phyloP scores from a whole-genome alignment of 345 rosid genomes.

The Capsella bursapastoris region DNA sequence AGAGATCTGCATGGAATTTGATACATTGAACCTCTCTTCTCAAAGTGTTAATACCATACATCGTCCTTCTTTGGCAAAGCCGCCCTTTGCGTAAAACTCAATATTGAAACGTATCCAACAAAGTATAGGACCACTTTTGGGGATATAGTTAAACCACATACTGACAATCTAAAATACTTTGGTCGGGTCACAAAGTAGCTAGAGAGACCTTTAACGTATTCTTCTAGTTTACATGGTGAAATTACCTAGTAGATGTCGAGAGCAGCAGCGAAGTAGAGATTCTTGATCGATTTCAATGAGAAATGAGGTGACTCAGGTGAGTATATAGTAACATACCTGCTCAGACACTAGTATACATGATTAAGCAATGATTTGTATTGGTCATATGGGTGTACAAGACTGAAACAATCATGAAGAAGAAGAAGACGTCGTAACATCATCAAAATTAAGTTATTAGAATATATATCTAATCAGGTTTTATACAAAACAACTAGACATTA shows the following conservation, averaged over 20 bases:
- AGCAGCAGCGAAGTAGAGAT: background rate
- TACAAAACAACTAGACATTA: slow-evolving; percentile 2
- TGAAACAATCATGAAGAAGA: slow-evolving; percentile 8
- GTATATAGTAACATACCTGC: background rate
- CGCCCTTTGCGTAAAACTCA: background rate
- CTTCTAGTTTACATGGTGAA: background rate
- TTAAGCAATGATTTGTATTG: background rate
- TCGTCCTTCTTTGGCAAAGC: background rate
- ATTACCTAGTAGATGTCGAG: background rate
- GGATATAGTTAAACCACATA: background rate
- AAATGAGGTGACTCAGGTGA: background rate
- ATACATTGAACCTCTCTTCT: slow-evolving; percentile 39
- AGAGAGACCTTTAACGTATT: background rate
- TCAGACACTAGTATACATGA: background rate
- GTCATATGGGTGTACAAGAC: background rate
- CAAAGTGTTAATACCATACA: background rate
- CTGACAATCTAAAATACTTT: background rate
- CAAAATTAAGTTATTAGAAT: background rate
- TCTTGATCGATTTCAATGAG: background rate
- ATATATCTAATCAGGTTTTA: background rate
- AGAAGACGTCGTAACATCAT: background rate
- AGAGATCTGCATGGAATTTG: slow-evolving; percentile 35
- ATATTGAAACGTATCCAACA: background rate
- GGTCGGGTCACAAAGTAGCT: background rate
- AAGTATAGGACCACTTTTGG: background rate